phyloP scores from a whole-genome alignment of 2,329 filamentous ascomycete genomes.

The Calonectria pteridis region DNA sequence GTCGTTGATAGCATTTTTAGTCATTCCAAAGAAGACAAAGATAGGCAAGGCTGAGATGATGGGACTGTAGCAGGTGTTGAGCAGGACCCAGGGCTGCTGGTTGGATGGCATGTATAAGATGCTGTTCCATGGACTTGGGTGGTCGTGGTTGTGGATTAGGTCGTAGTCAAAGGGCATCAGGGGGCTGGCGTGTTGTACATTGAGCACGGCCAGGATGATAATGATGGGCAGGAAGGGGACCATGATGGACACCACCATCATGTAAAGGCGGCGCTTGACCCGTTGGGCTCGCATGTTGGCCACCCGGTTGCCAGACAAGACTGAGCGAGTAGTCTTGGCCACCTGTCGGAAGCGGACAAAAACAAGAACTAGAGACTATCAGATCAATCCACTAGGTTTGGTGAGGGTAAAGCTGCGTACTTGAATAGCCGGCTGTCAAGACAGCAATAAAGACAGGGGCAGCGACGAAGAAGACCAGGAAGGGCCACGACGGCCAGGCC shows the following conservation, averaged over 20 bases:
- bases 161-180: conserved; percentile 56
- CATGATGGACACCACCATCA: conserved; percentile 66
- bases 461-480: conserved; percentile 61
- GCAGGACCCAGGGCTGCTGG: conserved; percentile 51
- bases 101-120: conserved; percentile 60
- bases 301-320: conserved; percentile 55
- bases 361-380: conserved; percentile 53
- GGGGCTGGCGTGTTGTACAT: conserved; percentile 51
- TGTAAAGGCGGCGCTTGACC: conserved; percentile 65
- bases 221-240: conserved; percentile 64
- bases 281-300: conserved; percentile 59
- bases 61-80: conserved; percentile 63
- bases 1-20: conserved; percentile 63
- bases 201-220: conserved; percentile 55
- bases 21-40: conserved; percentile 68
- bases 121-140: conserved; percentile 59
- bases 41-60: conserved; percentile 62
- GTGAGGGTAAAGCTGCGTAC: conserved; percentile 52
- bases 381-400: background rate
- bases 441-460: conserved; percentile 59
- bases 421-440: conserved; percentile 59
- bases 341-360: conserved; percentile 63
- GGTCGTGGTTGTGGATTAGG: conserved; percentile 53
- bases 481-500: conserved; percentile 61
- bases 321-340: conserved; percentile 54